phyloP scores from a whole-genome alignment of 2,329 filamentous ascomycete species.

The Fusarium liriodendri region DNA sequence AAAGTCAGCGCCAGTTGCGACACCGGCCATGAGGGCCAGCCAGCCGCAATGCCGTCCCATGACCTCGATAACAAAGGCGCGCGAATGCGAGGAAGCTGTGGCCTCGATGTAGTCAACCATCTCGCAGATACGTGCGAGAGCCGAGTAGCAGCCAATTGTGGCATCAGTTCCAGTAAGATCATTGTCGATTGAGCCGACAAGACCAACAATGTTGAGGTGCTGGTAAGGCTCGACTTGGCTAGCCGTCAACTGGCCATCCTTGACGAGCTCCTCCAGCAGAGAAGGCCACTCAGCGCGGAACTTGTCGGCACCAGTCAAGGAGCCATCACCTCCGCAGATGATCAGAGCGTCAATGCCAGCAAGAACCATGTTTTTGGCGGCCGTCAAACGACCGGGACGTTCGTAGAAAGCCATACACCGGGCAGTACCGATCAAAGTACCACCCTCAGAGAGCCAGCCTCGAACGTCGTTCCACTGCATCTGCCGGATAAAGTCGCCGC shows the following conservation, averaged over 20 bases:
- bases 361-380: slow-evolving; percentile 93
- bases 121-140: slow-evolving; percentile 91
- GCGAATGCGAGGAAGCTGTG: slow-evolving; percentile 91
- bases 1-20: slow-evolving; percentile 95
- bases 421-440: slow-evolving; percentile 95
- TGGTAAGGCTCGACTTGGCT: slow-evolving; percentile 81
- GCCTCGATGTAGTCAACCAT: slow-evolving; percentile 97
- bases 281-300: slow-evolving; percentile 94
- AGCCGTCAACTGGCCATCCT: slow-evolving; percentile 74
- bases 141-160: slow-evolving; percentile 96
- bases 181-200: slow-evolving; percentile 98
- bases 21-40: slow-evolving; percentile 95
- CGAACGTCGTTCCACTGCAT: slow-evolving; percentile 95
- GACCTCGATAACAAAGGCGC: slow-evolving; percentile 97
- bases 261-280: slow-evolving; percentile 85
- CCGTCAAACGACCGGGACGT: slow-evolving; percentile 82
- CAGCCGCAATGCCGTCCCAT: slow-evolving; percentile 99
- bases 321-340: slow-evolving; percentile 97
- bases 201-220: slow-evolving; percentile 93
- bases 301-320: slow-evolving; percentile 92
- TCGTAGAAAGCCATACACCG: slow-evolving; percentile 94
- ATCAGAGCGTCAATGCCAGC: slow-evolving; percentile 95
- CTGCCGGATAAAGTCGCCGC: slow-evolving; percentile 86
- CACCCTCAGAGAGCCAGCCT: slow-evolving; percentile 92
- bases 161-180: slow-evolving; percentile 97